Conservation (phyloP, 768 basidiomycete species). For the Leccinellum albellum region DNA sequence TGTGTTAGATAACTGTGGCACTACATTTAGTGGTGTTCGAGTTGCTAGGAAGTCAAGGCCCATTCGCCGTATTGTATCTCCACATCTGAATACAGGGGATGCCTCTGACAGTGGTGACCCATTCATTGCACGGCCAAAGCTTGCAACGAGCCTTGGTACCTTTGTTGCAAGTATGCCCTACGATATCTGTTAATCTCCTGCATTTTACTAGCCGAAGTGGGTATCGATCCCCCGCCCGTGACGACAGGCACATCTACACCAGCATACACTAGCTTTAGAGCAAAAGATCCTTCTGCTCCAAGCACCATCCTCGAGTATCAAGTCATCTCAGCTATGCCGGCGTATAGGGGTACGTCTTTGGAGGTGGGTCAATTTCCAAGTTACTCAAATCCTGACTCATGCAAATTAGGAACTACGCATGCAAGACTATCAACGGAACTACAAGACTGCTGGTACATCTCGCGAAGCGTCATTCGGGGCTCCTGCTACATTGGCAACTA, state of each 20-base stretch:
- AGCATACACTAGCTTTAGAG: conserved; percentile 50
- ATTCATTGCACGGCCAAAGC: conserved; percentile 56
- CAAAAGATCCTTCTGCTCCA: conserved; percentile 60
- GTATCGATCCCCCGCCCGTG: conserved; percentile 45
- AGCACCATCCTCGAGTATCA: conserved; percentile 65
- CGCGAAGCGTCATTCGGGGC: background rate
- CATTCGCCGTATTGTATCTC: conserved; percentile 33
- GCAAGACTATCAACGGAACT: background rate
- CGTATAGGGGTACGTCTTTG: conserved; percentile 72
- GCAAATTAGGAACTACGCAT: background rate
- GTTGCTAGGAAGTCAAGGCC: conserved; percentile 29
- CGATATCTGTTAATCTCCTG: conserved; percentile 9
- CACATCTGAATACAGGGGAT: conserved; percentile 26
- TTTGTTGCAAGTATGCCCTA: conserved; percentile 30
- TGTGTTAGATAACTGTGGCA: conserved; percentile 1
- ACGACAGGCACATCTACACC: conserved; percentile 36
- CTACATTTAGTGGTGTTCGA: conserved; percentile 38
- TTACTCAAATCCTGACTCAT: background rate
- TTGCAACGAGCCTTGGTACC: conserved; percentile 42
- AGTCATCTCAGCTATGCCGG: conserved; percentile 74
- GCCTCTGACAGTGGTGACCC: conserved; percentile 45
- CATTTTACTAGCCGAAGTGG: conserved; percentile 29
- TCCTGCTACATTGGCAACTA: background rate
- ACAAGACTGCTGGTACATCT: background rate
- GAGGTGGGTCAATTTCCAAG: conserved; percentile 44